phyloP scores from a whole-genome alignment of 208 protist species.

The Crithidia fasciculata region DNA sequence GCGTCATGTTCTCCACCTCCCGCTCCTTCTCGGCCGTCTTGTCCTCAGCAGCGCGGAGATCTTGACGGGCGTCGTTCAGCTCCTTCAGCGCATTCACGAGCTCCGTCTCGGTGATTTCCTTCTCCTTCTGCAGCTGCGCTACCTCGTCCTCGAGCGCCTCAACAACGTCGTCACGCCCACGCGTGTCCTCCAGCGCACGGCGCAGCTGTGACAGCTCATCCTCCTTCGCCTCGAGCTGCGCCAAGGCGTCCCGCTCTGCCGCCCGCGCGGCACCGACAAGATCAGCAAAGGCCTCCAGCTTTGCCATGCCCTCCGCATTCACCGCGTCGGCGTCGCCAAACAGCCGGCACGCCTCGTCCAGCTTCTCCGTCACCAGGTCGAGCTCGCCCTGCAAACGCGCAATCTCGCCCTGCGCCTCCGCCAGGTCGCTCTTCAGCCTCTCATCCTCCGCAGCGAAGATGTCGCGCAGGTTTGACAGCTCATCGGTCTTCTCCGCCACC shows the following conservation, averaged over 20 bases:
- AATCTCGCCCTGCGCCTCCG: slow-evolving; percentile 23
- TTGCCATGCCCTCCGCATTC: slow-evolving; percentile 32
- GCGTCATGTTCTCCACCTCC: slow-evolving; percentile 37
- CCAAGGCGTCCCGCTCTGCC: slow-evolving; percentile 33
- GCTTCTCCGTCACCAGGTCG: slow-evolving; percentile 36
- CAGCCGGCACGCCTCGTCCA: slow-evolving; percentile 42
- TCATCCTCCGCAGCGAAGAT: slow-evolving; percentile 32
- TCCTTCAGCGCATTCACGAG: slow-evolving; percentile 33
- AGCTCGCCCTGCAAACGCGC: slow-evolving; percentile 44
- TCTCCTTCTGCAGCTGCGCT: slow-evolving; percentile 35
- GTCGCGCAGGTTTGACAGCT: slow-evolving; percentile 25
- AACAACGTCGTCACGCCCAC: slow-evolving; percentile 16
- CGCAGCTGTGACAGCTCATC: slow-evolving; percentile 36
- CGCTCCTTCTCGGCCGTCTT: slow-evolving; percentile 10
- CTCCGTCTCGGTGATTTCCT: slow-evolving; percentile 31
- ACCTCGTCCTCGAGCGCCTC: slow-evolving; percentile 25
- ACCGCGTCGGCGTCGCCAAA: slow-evolving; percentile 35
- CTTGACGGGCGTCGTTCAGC: slow-evolving; percentile 11
- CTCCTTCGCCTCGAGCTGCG: slow-evolving; percentile 37
- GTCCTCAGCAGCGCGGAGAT: slow-evolving; percentile 28
- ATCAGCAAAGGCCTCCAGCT: slow-evolving; percentile 43
- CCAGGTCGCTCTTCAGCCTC: slow-evolving; percentile 32
- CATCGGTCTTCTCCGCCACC: slow-evolving; percentile 15
- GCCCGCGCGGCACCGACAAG: slow-evolving; percentile 26
- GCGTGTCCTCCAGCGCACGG: slow-evolving; percentile 9